Evolutionary conservation across 768 basidiomycete species (phyloP), one percentile per base, ranked within the genome.

Genomic region (Sporobolomyces pararoseus): DNA sequence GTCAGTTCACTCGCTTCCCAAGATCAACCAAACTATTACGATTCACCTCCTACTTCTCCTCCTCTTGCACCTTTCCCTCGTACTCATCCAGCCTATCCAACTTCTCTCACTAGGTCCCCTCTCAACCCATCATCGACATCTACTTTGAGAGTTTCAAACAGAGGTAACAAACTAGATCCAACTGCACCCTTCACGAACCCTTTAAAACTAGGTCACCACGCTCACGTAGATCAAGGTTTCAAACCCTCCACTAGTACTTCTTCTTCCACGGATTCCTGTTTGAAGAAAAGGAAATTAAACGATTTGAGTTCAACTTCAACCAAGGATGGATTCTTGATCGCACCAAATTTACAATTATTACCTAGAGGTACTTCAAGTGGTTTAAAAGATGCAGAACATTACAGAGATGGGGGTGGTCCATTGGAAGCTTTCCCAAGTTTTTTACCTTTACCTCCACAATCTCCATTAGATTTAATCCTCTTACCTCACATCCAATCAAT

Each of bases 381-480:
- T 7, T 32, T 31, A 27, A 37, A 1, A 32, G 54, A 10, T 9
- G 12, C 50, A 39, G 29, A 14, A 4, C 76, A n/a, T n/a, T n/a
- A n/a, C n/a, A n/a, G n/a, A n/a, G n/a, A n/a, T n/a, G n/a, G n/a
- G n/a, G n/a, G n/a, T n/a, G n/a, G n/a, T n/a, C n/a, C n/a, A n/a
- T n/a, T n/a, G n/a, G n/a, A n/a, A n/a, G n/a, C 76, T 6, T 59
- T 42, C 7, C 55, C 63, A 7, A 50, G 70, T 9, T 66, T 58
- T 58, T 72, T 77, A n/a, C 74, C 75, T 5, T 70, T 68, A 35
- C 68, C 68, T 0, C 72, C 76, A 16, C 71, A 75, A 39, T 66
- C 51, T 7, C 76, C 76, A 23, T 64, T 77, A 35, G 76, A 77
- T 59, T 63, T 77, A 31, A 68, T 77, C 60, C 73, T 71, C 47